These are phyloP conservation scores for Plantago coronopus DNA, from an alignment of 305 asterid genomes.

Conservation along the genomic window DNA sequence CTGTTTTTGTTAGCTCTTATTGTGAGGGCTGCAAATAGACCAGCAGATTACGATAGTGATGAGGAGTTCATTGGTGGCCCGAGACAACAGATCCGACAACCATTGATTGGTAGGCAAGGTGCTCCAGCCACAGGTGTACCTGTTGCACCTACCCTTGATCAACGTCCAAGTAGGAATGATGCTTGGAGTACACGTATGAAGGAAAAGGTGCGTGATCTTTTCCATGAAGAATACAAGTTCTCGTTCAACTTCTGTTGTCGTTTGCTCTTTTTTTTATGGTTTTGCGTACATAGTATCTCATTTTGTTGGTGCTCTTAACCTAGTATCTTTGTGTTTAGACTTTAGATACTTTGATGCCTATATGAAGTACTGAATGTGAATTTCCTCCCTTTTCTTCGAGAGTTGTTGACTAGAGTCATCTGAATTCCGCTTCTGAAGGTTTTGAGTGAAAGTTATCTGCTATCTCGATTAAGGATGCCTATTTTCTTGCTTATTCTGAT, in stretches of 20 bases:
- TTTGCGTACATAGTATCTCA: neutral
- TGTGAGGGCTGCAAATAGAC: slow-evolving; percentile 86
- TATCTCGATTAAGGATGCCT: no score
- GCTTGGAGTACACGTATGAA: slow-evolving; percentile 99
- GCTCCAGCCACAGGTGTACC: slow-evolving; percentile 72
- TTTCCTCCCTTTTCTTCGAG: neutral
- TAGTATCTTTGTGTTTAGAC: neutral
- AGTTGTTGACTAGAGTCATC: neutral
- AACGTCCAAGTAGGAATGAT: slow-evolving; percentile 85
- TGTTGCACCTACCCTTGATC: slow-evolving; percentile 65
- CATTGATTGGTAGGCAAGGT: slow-evolving; percentile 59
- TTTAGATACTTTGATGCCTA: neutral
- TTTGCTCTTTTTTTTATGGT: neutral
- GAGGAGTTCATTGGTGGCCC: slow-evolving; percentile 82
- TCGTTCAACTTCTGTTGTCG: neutral
- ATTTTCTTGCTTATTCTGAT: neutral
- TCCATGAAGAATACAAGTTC: neutral
- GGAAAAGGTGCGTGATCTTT: slow-evolving; percentile 65
- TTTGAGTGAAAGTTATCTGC: no score
- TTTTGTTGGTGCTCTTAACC: neutral
- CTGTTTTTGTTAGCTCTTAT: slow-evolving; percentile 80
- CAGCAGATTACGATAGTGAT: slow-evolving; percentile 92
- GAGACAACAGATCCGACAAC: slow-evolving; percentile 89
- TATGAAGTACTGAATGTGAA: no score
- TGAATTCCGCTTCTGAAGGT: neutral